Base-by-base conservation (phyloP, 495 filamentous ascomycete species). In the Penicillium paradoxum region DNA sequence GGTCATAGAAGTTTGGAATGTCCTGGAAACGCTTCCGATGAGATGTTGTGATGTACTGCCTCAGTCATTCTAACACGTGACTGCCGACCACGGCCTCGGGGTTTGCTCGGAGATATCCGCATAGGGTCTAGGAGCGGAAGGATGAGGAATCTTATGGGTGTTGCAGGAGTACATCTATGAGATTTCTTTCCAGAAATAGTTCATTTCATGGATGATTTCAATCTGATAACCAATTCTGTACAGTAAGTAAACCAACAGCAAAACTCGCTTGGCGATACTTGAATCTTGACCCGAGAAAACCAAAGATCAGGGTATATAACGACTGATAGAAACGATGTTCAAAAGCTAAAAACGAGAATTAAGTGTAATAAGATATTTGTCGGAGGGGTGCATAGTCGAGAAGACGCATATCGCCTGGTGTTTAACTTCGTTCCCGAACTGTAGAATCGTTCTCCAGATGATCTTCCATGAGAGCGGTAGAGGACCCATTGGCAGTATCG, bases 31-130 rank as follows among this genome's bases (percentile, higher is more conserved):
- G 46, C 24, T 24, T 48, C 37, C 30, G 57, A 40, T 46, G 56
- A 64, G 47, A 63, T 60, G 62, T 59, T 62, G 58, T 62, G 56
- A 67, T 56, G 58, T 43, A 38, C 56, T 39, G 53, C 53, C 56
- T 51, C 34, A 49, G 58, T 66, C 60, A 64, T 58, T 52, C 54
- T 55, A 8, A 14, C 69, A 71, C 66, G 66, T 72, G 67, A 70
- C 57, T 45, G 37, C 45, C 54, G 17, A 38, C 13, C 41, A 46
- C 60, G 42, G 51, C 52, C 25, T 69, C 66, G 68, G 68, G 53
- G 49, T 58, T 64, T 63, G 52, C 25, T 56, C 59, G 56, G 59
- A 51, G 19, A 51, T 21, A 24, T 5, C 45, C 45, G 45, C 9
- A 37, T 37, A 4, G 4, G 32, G 45, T 47, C 30, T 36, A 46